Base-by-base conservation (phyloP, 2,329 filamentous ascomycete genomes). In the Pestalotiopsis sp. region DNA sequence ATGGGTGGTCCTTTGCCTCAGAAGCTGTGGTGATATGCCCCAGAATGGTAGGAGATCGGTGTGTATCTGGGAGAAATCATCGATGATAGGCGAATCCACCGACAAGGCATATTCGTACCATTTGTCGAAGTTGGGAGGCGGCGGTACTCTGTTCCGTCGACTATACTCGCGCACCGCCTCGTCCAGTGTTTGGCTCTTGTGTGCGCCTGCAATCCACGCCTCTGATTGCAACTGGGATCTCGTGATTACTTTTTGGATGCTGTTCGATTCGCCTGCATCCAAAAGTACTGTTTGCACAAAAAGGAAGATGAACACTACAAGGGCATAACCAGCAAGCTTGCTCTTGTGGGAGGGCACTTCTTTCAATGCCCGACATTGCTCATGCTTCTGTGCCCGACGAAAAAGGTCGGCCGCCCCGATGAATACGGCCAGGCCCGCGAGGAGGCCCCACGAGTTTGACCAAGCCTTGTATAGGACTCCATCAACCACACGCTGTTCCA, bases 101-200 rank as follows among this genome's bases (percentile, higher is more conserved):
- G 84, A 82, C 70, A 84, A 86, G 4, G 91, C 91, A 73, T 91
- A 92, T 65, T 89, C 84, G 74, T 90, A 93, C 91, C 91, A 93
- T 72, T 89, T 90, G 77, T 92, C 90, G 72, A 92, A 93, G 73
- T 92, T 85, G 2, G 92, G 92, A 39, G 91, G 91, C n/a, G 91
- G 91, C 39, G 87, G 82, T 71, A 92, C 84, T 17, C 86, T 84
- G 77, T 93, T 91, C 68, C 91, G 86, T 61, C 85, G 84, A 66
- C 85, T 85, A 77, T 93, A 93, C 75, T 92, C 90, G 20, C 80
- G 78, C n/a, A 91, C 87, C 12, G 91, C 91, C 60, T 88, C 86
- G 25, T 82, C 80, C 45, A 93, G 79, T 1, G 85, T 87, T 65
- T 84, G 85, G 52, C 81, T 82, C 52, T 79, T 79, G 56, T 74